Evolutionary conservation across 805 yeast genomes (phyloP).

Genomic region (Isabelozyma pseudorhagii): DNA sequence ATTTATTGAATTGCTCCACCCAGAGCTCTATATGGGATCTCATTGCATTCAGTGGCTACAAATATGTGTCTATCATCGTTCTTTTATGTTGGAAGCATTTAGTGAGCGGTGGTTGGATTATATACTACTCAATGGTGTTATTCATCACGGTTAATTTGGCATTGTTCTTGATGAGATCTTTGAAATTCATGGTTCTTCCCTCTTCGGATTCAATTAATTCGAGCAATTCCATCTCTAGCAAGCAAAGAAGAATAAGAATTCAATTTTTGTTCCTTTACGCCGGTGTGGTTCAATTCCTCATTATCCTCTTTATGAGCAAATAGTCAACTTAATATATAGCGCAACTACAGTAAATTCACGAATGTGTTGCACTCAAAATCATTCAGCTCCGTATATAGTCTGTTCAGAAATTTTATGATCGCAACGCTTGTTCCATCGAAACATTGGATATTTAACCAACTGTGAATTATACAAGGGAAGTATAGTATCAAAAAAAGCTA

Average conservation of each 20-base stretch:
- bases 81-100: slow-evolving; percentile 51
- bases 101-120: slow-evolving; percentile 29
- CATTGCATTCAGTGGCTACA: slow-evolving; percentile 88
- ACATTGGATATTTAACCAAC: too few relatives aligned
- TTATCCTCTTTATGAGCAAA: slow-evolving; percentile 67
- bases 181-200: slow-evolving; percentile 67
- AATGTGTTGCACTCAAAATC: too few relatives aligned
- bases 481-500: too few relatives aligned
- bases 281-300: slow-evolving; percentile 70
- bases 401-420: too few relatives aligned
- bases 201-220: slow-evolving; percentile 39
- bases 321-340: slow-evolving; percentile 3
- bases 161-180: slow-evolving; percentile 65
- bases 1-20: slow-evolving; percentile 67
- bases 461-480: too few relatives aligned
- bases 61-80: slow-evolving; percentile 77
- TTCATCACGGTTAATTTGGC: slow-evolving; percentile 45
- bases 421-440: too few relatives aligned
- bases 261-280: slow-evolving; percentile 85
- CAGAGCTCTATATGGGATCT: slow-evolving; percentile 70
- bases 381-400: too few relatives aligned
- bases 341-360: too few relatives aligned
- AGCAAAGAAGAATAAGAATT: slow-evolving; percentile 74
- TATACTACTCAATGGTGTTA: slow-evolving; percentile 32
- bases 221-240: slow-evolving; percentile 58